Percentiles rank a stretch among this genome's conserved stretches.
Evolutionary conservation across 208 protist species (phyloP).

Genomic region (Porcisia deanei): DNA sequence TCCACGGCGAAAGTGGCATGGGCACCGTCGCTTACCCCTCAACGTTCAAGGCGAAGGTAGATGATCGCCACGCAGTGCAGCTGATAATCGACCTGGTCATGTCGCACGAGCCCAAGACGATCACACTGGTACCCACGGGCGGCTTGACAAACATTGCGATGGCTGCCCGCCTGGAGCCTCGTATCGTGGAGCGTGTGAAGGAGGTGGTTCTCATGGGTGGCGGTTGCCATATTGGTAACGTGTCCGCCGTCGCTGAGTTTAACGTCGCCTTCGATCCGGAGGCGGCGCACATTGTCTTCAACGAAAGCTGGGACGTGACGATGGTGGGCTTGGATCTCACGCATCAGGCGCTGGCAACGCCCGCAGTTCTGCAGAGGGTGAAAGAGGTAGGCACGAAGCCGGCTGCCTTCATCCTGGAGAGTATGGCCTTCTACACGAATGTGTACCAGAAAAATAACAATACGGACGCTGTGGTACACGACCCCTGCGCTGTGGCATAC

Average conservation of each 20-base stretch:
- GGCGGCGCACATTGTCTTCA: constrained; percentile 79
- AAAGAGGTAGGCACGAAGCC: constrained; percentile 38
- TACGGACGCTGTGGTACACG: constrained; percentile 50
- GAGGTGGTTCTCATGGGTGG: constrained; percentile 87
- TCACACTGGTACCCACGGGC: constrained; percentile 70
- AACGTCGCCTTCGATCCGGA: constrained; percentile 80
- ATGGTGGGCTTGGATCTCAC: constrained; percentile 89
- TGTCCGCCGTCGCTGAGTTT: constrained; percentile 71
- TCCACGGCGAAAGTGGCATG: constrained; percentile 79
- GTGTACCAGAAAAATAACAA: constrained; percentile 46
- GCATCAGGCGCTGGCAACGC: constrained; percentile 65
- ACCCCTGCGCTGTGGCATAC: constrained; percentile 80
- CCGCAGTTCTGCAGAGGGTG: constrained; percentile 44
- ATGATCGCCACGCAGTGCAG: constrained; percentile 51
- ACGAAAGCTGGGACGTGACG: constrained; percentile 55
- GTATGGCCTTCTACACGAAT: constrained; percentile 56
- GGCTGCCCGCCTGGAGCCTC: constrained; percentile 62
- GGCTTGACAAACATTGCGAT: constrained; percentile 88
- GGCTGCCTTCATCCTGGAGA: constrained; percentile 37
- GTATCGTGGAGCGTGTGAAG: constrained; percentile 65
- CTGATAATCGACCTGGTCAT: constrained; percentile 65
- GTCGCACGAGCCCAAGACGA: constrained; percentile 46
- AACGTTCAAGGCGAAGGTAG: constrained; percentile 27
- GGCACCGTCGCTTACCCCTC: constrained; percentile 41
- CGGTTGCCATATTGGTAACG: constrained; percentile 57